Conservation (phyloP, 2,329 filamentous ascomycete species). For the Trichoderma pleuroti region DNA sequence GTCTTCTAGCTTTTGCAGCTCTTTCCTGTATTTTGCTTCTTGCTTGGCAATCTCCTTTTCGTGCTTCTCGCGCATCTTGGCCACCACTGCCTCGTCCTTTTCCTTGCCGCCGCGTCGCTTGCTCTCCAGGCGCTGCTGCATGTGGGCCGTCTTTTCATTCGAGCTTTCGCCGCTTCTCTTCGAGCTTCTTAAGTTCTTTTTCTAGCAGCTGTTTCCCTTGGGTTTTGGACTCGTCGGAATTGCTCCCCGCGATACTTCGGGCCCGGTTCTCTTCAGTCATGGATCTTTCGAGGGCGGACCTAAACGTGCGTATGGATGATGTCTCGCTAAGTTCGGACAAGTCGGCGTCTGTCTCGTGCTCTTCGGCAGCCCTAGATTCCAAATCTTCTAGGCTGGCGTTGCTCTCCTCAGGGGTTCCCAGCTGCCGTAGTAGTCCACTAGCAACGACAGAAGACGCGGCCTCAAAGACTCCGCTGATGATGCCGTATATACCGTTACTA, state of each 20-base stretch:
- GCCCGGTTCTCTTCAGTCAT: constrained; percentile 29
- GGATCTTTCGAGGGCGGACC: constrained; percentile 44
- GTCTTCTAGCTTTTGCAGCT: constrained; percentile 62
- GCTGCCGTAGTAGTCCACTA: constrained; percentile 34
- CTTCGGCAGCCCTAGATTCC: constrained; percentile 25
- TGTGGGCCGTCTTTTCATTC: constrained; percentile 61
- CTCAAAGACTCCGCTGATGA: constrained; percentile 52
- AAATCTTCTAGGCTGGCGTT: constrained; percentile 28
- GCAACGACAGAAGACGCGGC: constrained; percentile 48
- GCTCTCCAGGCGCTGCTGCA: constrained; percentile 45
- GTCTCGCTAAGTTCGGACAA: constrained; percentile 37
- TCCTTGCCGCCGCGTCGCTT: constrained; percentile 47
- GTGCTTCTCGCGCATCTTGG: constrained; percentile 61
- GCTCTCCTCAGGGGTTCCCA: constrained; percentile 28
- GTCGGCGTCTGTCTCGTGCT: constrained; percentile 27
- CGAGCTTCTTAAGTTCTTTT: constrained; percentile 62
- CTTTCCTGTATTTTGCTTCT: constrained; percentile 62
- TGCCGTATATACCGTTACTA: constrained; percentile 51
- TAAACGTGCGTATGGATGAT: constrained; percentile 47
- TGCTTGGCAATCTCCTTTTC: constrained; percentile 61
- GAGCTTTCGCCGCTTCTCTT: constrained; percentile 57
- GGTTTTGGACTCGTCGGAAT: constrained; percentile 40
- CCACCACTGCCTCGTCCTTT: constrained; percentile 48
- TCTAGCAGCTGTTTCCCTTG: constrained; percentile 39
- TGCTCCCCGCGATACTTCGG: constrained; percentile 27